Evolutionary conservation across 2,329 filamentous ascomycete genomes (phyloP).

Genomic region (Talaromyces albobiverticillius): DNA sequence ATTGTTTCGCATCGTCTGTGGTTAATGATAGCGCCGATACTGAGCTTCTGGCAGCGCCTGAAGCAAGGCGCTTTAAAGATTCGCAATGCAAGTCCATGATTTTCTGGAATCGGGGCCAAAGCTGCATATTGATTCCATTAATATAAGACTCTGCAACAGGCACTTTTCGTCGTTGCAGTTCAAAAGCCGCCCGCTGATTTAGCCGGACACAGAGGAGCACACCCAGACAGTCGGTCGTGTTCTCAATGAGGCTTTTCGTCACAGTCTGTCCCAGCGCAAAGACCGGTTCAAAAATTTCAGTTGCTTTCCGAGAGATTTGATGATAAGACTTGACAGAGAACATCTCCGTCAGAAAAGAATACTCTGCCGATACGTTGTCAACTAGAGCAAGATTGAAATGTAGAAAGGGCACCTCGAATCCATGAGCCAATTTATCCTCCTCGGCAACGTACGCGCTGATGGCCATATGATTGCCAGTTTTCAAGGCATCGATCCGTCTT

Average conservation of each 20-base stretch:
- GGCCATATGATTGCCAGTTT: slow-evolving; percentile 68
- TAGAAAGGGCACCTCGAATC: slow-evolving; percentile 85
- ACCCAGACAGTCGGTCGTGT: slow-evolving; percentile 79
- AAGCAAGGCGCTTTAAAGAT: slow-evolving; percentile 65
- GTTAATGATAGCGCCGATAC: slow-evolving; percentile 56
- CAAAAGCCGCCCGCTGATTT: slow-evolving; percentile 92
- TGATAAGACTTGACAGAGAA: slow-evolving; percentile 77
- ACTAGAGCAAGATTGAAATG: slow-evolving; percentile 93
- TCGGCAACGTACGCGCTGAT: slow-evolving; percentile 87
- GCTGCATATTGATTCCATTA: slow-evolving; percentile 90
- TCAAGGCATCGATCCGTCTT: slow-evolving; percentile 77
- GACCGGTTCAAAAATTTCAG: slow-evolving; percentile 84
- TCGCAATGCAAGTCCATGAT: slow-evolving; percentile 93
- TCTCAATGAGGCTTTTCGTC: slow-evolving; percentile 71
- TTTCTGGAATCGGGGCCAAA: slow-evolving; percentile 93
- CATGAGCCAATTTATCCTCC: slow-evolving; percentile 80
- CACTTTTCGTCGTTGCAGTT: slow-evolving; percentile 85
- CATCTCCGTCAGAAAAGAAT: slow-evolving; percentile 87
- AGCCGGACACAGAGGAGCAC: slow-evolving; percentile 86
- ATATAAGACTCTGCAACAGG: slow-evolving; percentile 87
- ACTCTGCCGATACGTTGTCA: slow-evolving; percentile 92
- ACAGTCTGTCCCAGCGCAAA: slow-evolving; percentile 77
- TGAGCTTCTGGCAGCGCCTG: slow-evolving; percentile 46
- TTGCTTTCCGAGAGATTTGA: slow-evolving; percentile 76
- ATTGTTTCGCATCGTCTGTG: slow-evolving; percentile 43